Percentiles rank a stretch among this genome's conserved stretches.
These are phyloP conservation scores for Pezicula neosporulosa DNA, from an alignment of 2,329 filamentous ascomycete genomes.

Conservation along the genomic window DNA sequence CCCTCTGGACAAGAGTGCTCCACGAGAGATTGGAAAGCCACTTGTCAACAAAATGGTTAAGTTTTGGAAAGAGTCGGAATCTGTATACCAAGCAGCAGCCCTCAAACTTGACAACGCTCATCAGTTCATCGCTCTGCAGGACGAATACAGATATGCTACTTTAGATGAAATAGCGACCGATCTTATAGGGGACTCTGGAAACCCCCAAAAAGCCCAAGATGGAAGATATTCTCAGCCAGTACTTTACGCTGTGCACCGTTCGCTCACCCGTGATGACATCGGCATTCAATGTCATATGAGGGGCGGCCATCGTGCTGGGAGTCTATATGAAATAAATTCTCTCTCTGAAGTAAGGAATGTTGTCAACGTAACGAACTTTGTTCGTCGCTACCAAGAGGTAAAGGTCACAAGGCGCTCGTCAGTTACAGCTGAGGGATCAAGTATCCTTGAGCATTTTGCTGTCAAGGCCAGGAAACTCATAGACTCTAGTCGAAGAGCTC, in stretches of 20 bases:
- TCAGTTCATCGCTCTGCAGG: constrained; percentile 37
- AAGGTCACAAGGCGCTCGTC: constrained; percentile 7
- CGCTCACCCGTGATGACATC: constrained; percentile 56
- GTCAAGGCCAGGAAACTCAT: constrained; percentile 46
- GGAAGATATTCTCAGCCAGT: constrained; percentile 41
- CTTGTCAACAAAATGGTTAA: constrained; percentile 37
- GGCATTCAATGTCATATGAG: constrained; percentile 54
- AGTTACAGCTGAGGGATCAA: background rate
- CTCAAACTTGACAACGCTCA: constrained; percentile 46
- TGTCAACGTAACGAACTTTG: constrained; percentile 44
- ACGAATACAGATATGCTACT: constrained; percentile 36
- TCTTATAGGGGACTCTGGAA: constrained; percentile 26
- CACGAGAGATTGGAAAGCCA: constrained; percentile 39
- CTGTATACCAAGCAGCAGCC: constrained; percentile 43
- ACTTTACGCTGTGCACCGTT: constrained; percentile 68
- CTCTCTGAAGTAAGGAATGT: constrained; percentile 49
- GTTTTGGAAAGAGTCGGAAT: constrained; percentile 40
- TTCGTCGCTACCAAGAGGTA: constrained; percentile 51
- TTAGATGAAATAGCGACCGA: constrained; percentile 41
- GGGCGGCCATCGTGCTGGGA: constrained; percentile 44
- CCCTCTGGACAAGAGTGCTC: constrained; percentile 36
- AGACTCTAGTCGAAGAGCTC: constrained; percentile 44
- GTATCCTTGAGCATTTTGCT: constrained; percentile 39
- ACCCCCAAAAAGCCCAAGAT: constrained; percentile 16
- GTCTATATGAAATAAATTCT: constrained; percentile 61